Conservation (phyloP, 768 basidiomycete species). For the Mycena kentingensis region DNA sequence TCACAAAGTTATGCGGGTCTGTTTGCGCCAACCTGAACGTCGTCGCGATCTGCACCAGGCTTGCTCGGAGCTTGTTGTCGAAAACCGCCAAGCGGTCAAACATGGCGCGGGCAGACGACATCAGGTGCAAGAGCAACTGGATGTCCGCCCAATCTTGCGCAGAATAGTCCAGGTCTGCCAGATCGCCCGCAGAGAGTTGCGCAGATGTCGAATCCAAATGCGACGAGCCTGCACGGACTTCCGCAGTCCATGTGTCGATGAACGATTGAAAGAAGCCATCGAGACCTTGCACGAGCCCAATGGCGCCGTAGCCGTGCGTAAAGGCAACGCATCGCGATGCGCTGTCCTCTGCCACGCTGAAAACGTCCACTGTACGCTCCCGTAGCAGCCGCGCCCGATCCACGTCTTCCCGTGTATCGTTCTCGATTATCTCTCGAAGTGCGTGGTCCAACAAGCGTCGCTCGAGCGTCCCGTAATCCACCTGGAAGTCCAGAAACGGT, state of each 20-base stretch:
- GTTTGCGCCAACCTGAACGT: constrained; percentile 58
- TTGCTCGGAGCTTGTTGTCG: constrained; percentile 66
- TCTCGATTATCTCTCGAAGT: constrained; percentile 50
- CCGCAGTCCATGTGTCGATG: constrained; percentile 61
- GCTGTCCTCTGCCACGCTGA: constrained; percentile 79
- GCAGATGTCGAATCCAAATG: constrained; percentile 29
- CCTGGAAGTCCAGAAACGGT: constrained; percentile 90
- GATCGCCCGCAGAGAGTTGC: constrained; percentile 50
- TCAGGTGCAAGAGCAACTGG: constrained; percentile 77
- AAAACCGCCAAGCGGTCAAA: constrained; percentile 68
- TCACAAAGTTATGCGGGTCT: constrained; percentile 55
- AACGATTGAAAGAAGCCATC: constrained; percentile 74
- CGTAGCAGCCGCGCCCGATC: constrained; percentile 68
- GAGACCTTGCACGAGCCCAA: constrained; percentile 71
- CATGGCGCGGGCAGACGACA: constrained; percentile 77
- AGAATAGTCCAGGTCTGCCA: constrained; percentile 84
- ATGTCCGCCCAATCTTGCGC: constrained; percentile 88
- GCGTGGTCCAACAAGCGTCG: constrained; percentile 63
- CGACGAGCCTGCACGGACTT: constrained; percentile 44
- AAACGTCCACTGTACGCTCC: constrained; percentile 75
- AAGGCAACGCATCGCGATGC: constrained; percentile 72
- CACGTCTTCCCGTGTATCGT: constrained; percentile 42
- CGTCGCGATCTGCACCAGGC: constrained; percentile 59
- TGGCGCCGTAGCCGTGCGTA: constrained; percentile 87
- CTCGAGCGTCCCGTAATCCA: constrained; percentile 82